A percentile compares a stretch with the other conserved stretches of the same genome.
phyloP scores from a whole-genome alignment of 2,329 filamentous ascomycete species.

The Aspergillus sp. region DNA sequence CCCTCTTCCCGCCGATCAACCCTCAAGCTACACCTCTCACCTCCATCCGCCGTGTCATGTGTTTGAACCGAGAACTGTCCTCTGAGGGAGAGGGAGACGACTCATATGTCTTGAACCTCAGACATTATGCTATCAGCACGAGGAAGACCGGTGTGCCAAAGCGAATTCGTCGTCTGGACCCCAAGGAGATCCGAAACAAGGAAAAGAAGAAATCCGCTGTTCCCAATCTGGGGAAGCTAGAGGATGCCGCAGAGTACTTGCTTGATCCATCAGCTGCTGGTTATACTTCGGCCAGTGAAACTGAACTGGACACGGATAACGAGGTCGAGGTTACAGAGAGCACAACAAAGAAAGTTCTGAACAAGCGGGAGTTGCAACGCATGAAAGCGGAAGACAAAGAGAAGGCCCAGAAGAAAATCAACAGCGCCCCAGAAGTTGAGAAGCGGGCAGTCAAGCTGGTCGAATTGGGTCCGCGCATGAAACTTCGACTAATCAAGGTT shows the following conservation, averaged over 20 bases:
- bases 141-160: constrained; percentile 80
- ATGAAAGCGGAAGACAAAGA: constrained; percentile 39
- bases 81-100: constrained; percentile 47
- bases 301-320: constrained; percentile 87
- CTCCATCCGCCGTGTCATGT: constrained; percentile 85
- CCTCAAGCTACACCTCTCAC: constrained; percentile 84
- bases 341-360: constrained; percentile 50
- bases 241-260: constrained; percentile 93
- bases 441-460: constrained; percentile 86
- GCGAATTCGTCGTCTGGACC: constrained; percentile 75
- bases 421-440: constrained; percentile 56
- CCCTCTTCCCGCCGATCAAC: constrained; percentile 91
- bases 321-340: constrained; percentile 78
- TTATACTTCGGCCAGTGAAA: constrained; percentile 90
- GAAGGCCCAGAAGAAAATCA: constrained; percentile 40
- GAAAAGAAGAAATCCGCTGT: constrained; percentile 63
- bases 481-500: constrained; percentile 84
- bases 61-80: constrained; percentile 73
- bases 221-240: constrained; percentile 83
- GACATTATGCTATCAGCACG: constrained; percentile 94
- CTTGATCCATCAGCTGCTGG: constrained; percentile 74
- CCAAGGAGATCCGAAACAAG: constrained; percentile 72
- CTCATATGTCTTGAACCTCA: constrained; percentile 76
- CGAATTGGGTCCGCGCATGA: constrained; percentile 87
- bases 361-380: constrained; percentile 47